A percentile compares a stretch with the other conserved stretches of the same genome.
These are phyloP conservation scores for Ophiostoma quercus DNA, from an alignment of 2,329 filamentous ascomycete species.

Conservation along the genomic window DNA sequence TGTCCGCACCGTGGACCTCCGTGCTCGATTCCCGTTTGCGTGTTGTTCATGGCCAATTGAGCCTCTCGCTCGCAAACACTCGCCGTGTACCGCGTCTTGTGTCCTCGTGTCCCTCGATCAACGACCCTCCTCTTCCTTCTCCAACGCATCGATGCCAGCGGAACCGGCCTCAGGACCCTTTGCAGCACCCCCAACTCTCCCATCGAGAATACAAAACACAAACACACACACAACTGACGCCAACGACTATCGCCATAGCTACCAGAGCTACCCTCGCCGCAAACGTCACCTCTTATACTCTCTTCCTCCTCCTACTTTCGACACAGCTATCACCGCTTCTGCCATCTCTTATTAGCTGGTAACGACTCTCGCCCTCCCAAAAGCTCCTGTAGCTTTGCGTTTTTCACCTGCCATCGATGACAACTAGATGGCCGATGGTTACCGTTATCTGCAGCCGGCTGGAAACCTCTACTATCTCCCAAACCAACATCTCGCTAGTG, in stretches of 20 bases:
- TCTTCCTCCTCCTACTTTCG: not conserved
- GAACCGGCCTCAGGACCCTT: slow-evolving; percentile 24
- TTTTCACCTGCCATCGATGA: slow-evolving; percentile 31
- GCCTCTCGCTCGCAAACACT: not conserved
- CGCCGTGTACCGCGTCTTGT: not conserved
- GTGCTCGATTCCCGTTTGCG: not conserved
- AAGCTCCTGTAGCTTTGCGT: slow-evolving; percentile 15
- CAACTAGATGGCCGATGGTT: slow-evolving; percentile 65
- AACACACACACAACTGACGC: slow-evolving; percentile 2
- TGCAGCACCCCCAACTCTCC: slow-evolving; percentile 17
- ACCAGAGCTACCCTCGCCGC: slow-evolving; percentile 4
- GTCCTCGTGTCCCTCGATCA: not conserved
- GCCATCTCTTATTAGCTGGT: not conserved
- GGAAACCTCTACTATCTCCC: slow-evolving; percentile 37
- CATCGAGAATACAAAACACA: not conserved
- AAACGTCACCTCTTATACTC: slow-evolving; percentile 1
- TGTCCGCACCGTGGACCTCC: not conserved
- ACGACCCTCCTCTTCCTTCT: not conserved
- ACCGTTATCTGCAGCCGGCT: slow-evolving; percentile 56
- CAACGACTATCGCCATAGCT: not conserved
- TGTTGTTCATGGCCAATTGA: slow-evolving; percentile 22
- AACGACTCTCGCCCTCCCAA: not conserved
- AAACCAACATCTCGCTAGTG: slow-evolving; percentile 45
- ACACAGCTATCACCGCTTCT: not conserved
- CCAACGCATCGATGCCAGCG: slow-evolving; percentile 26